A percentile compares a stretch with the other conserved stretches of the same genome.
Evolutionary conservation across 108 stramenopile genomes (phyloP).

Genomic region (Nitzschia sp.): DNA sequence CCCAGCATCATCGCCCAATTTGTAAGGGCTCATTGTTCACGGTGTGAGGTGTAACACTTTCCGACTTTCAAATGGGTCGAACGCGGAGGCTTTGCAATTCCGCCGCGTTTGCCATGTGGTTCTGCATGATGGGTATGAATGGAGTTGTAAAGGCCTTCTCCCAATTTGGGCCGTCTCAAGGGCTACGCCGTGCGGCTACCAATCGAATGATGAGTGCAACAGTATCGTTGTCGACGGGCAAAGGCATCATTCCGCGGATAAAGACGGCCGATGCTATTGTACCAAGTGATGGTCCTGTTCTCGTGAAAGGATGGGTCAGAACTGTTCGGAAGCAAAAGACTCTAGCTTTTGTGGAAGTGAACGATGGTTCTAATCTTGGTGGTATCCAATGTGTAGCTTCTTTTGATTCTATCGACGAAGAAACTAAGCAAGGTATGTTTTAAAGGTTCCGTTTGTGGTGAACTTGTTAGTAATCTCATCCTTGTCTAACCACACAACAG

Average conservation of each 20-base stretch:
- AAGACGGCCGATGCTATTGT: conserved; percentile 67
- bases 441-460: too few relatives aligned
- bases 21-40: too few relatives aligned
- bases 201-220: conserved; percentile 4
- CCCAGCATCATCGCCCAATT: too few relatives aligned
- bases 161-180: background rate
- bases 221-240: background rate
- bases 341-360: conserved; percentile 95
- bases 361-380: conserved; percentile 93
- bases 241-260: conserved; percentile 46
- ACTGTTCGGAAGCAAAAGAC: conserved; percentile 98
- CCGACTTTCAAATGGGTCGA: too few relatives aligned
- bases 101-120: too few relatives aligned
- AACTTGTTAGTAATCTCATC: too few relatives aligned
- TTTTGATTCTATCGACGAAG: conserved; percentile 69
- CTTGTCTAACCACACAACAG: too few relatives aligned
- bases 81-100: too few relatives aligned
- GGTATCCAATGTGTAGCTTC: conserved; percentile 92
- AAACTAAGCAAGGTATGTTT: conserved; percentile 59
- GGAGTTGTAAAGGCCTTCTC: background rate
- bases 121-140: background rate
- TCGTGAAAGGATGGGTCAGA: conserved; percentile 96
- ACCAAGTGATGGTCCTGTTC: conserved; percentile 70
- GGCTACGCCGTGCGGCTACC: background rate
- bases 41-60: too few relatives aligned